phyloP scores from a whole-genome alignment of 306 rosid genomes.

The Gleditsia sinensis region DNA sequence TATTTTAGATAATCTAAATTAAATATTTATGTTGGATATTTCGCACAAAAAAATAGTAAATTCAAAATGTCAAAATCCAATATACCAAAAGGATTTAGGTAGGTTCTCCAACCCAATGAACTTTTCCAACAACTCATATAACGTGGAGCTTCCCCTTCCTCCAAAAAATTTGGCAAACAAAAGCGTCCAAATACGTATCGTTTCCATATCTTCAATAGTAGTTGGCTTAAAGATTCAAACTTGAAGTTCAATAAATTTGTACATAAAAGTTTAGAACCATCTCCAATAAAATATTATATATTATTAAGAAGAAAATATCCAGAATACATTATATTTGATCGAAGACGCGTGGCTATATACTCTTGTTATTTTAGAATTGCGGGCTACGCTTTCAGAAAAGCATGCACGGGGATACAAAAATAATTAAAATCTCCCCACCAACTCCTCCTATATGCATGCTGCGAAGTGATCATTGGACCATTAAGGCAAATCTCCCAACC shows the following conservation, averaged over 20 bases:
- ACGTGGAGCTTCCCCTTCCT: not conserved
- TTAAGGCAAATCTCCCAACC: conserved; percentile 35
- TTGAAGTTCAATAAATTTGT: no score
- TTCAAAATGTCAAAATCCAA: no score
- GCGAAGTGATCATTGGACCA: conserved; percentile 40
- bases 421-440: conserved; percentile 34
- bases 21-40: no score
- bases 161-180: not conserved
- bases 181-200: no score
- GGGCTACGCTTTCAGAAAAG: conserved; percentile 29
- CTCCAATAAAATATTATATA: not conserved
- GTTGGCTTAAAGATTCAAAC: not conserved
- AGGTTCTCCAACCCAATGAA: no score
- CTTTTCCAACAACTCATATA: no score
- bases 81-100: no score
- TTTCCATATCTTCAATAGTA: conserved; percentile 5
- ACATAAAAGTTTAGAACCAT: not conserved
- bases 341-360: conserved; percentile 42
- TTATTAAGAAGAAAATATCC: not conserved
- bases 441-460: conserved; percentile 24
- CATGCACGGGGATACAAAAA: not conserved
- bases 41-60: no score
- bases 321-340: not conserved
- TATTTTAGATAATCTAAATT: no score
- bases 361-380: conserved; percentile 2